phyloP scores from a whole-genome alignment of 1,284 basidiomycete genomes.

The Irpex sp. region DNA sequence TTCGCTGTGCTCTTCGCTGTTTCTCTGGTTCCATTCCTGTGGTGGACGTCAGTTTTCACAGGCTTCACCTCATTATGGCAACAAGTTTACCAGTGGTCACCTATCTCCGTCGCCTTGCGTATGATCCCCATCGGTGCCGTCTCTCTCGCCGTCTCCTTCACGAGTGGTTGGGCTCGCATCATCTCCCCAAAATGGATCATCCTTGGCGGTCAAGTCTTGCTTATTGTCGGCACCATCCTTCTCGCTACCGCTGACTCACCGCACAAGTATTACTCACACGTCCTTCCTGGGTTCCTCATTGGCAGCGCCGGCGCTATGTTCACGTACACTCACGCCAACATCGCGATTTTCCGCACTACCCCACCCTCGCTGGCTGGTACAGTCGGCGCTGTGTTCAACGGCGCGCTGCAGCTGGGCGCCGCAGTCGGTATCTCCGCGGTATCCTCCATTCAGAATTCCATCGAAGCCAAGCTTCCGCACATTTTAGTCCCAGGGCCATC shows the following conservation, averaged over 20 bases:
- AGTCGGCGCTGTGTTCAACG: conserved; percentile 54
- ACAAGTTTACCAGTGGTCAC: conserved; percentile 34
- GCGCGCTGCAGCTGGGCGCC: conserved; percentile 48
- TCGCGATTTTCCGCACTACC: conserved; percentile 48
- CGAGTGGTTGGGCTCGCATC: conserved; percentile 34
- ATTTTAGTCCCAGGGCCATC: conserved; percentile 14
- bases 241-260: conserved; percentile 38
- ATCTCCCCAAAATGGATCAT: conserved; percentile 43
- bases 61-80: conserved; percentile 37
- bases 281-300: conserved; percentile 47
- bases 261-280: conserved; percentile 40
- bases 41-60: conserved; percentile 38
- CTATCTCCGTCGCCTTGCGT: conserved; percentile 35
- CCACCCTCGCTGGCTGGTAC: conserved; percentile 48
- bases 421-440: conserved; percentile 46
- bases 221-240: conserved; percentile 37
- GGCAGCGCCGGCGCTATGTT: conserved; percentile 39
- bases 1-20: conserved; percentile 36
- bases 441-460: conserved; percentile 43
- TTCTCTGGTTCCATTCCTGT: conserved; percentile 39
- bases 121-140: conserved; percentile 41
- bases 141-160: conserved; percentile 34
- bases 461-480: conserved; percentile 29
- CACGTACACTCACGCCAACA: conserved; percentile 33
- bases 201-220: conserved; percentile 34